Percentiles rank a stretch among this genome's conserved stretches.
phyloP scores from a whole-genome alignment of 2,329 filamentous ascomycete genomes.

The Venturiaceae sp. region DNA sequence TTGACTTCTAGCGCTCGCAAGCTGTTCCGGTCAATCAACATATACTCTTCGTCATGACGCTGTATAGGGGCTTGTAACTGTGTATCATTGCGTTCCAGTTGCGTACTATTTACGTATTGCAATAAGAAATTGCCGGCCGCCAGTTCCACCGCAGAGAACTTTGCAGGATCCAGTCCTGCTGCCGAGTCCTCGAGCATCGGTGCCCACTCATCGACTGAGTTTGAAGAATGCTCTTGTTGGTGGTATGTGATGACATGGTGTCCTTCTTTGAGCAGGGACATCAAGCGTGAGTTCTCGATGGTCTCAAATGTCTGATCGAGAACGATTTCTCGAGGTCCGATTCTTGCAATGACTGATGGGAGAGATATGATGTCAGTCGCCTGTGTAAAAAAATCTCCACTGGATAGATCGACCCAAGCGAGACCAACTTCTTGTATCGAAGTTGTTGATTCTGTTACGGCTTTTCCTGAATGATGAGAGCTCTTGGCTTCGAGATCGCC shows the following conservation, averaged over 20 bases:
- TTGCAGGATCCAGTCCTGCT: conserved; percentile 36
- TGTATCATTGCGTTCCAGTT: conserved; percentile 67
- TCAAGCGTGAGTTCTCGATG: conserved; percentile 49
- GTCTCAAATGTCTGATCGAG: conserved; percentile 49
- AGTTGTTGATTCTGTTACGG: conserved; percentile 2
- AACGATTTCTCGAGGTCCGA: conserved; percentile 77
- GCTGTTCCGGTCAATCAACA: conserved; percentile 88
- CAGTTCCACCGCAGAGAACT: conserved; percentile 61
- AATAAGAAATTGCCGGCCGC: conserved; percentile 72
- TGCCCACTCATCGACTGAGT: conserved; percentile 55
- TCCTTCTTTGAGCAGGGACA: conserved; percentile 63
- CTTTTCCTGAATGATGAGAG: conserved; percentile 13
- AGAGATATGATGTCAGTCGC: conserved; percentile 59
- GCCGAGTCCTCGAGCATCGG: conserved; percentile 69
- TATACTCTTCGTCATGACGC: conserved; percentile 63
- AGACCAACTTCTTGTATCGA: conserved; percentile 46
- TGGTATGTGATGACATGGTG: conserved; percentile 69
- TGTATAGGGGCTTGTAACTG: conserved; percentile 76
- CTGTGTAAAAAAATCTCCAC: conserved; percentile 88
- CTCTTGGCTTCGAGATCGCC: conserved; percentile 16
- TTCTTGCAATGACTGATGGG: conserved; percentile 71
- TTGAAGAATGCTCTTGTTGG: conserved; percentile 32
- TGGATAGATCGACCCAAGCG: conserved; percentile 92
- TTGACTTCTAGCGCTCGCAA: conserved; percentile 83
- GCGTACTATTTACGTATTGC: conserved; percentile 66